Evolutionary conservation across 2,329 filamentous ascomycete species (phyloP).

Genomic region (Cytospora mali): DNA sequence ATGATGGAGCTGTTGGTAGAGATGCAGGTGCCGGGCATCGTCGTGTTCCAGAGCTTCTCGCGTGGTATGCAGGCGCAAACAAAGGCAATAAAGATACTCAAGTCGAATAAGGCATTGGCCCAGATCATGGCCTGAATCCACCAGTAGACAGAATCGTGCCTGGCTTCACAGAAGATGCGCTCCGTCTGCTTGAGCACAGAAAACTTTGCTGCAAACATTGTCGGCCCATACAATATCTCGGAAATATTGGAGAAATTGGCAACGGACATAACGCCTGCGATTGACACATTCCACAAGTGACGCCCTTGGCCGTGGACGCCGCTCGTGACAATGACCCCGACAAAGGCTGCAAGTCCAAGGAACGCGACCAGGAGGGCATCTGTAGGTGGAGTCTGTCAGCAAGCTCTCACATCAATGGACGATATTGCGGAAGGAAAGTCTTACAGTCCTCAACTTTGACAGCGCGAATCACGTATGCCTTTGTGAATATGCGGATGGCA

Average conservation of each 20-base stretch:
- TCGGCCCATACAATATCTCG: constrained; percentile 26
- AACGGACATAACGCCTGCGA: constrained; percentile 13
- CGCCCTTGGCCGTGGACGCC: constrained; percentile 2
- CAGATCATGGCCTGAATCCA: constrained; percentile 22
- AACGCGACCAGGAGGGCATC: too few species aligned
- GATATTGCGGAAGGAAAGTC: too few species aligned
- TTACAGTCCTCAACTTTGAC: too few species aligned
- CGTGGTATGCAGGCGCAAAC: constrained; percentile 29
- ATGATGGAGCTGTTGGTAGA: not conserved
- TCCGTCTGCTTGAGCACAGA: constrained; percentile 29
- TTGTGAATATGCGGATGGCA: too few species aligned
- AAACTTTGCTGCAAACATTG: constrained; percentile 28
- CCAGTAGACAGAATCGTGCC: not conserved
- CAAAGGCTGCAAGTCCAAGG: too few species aligned
- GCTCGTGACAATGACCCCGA: too few species aligned
- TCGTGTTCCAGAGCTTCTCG: constrained; percentile 27
- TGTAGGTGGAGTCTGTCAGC: too few species aligned
- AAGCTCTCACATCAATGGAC: too few species aligned
- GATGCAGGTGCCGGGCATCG: constrained; percentile 28
- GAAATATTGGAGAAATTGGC: constrained; percentile 19
- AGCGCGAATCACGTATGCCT: too few species aligned
- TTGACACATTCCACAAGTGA: constrained; percentile 25
- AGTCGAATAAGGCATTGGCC: constrained; percentile 22
- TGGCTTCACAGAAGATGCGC: constrained; percentile 26
- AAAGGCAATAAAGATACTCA: constrained; percentile 11